Evolutionary conservation across 345 rosid species (phyloP).

Genomic region (Lagerstroemia speciosa): DNA sequence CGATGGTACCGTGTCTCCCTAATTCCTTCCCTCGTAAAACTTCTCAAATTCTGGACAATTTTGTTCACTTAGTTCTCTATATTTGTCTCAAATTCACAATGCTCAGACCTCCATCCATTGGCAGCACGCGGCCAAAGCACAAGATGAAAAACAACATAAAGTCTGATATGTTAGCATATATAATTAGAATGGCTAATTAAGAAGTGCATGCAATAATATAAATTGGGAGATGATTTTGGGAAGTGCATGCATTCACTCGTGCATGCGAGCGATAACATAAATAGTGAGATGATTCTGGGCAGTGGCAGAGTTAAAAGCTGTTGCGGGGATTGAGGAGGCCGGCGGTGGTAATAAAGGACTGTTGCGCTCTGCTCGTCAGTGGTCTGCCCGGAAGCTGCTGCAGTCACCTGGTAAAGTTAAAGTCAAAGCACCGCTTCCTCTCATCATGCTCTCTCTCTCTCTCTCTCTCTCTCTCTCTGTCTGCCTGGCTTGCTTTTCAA

Average conservation of each 20-base stretch:
- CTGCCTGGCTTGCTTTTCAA: neutral
- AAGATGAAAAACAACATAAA: too few species aligned
- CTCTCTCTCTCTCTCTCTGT: neutral
- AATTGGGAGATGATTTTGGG: neutral
- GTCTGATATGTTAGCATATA: too few species aligned
- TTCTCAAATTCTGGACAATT: too few species aligned
- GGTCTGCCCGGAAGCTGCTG: slow-evolving; percentile 2
- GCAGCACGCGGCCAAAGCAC: too few species aligned
- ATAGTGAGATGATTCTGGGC: neutral
- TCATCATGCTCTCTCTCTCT: neutral
- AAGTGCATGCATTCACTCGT: too few species aligned
- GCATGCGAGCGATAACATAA: neutral
- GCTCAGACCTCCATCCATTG: too few species aligned
- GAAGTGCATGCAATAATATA: neutral
- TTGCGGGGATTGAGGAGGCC: neutral
- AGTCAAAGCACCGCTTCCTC: neutral
- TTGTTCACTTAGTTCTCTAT: too few species aligned
- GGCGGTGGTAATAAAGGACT: slow-evolving; percentile 2
- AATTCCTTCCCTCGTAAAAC: too few species aligned
- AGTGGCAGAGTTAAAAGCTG: neutral
- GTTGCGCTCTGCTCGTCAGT: neutral
- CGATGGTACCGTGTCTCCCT: too few species aligned
- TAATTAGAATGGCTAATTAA: too few species aligned
- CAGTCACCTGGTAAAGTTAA: slow-evolving; percentile 1
- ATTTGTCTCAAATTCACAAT: too few species aligned